A percentile compares a stretch with the other conserved stretches of the same genome.
These are phyloP conservation scores for Monilinia fructigena DNA, from an alignment of 2,329 filamentous ascomycete genomes.

Conservation along the genomic window DNA sequence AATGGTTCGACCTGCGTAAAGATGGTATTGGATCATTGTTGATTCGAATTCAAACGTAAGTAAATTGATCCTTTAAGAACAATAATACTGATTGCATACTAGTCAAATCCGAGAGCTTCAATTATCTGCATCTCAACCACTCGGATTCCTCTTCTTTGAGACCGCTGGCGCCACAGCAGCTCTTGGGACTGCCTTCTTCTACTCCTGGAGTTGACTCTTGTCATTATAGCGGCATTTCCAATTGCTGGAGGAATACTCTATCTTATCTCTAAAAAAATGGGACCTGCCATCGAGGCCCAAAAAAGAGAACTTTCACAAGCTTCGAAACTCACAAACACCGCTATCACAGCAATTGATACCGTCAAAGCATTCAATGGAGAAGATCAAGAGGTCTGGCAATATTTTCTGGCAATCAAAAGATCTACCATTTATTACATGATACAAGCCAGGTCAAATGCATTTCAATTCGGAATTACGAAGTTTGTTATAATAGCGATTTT, in stretches of 20 bases:
- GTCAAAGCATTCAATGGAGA: constrained; percentile 86
- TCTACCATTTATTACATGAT: constrained; percentile 63
- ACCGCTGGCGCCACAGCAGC: constrained; percentile 63
- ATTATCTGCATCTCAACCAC: constrained; percentile 72
- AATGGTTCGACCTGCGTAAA: constrained; percentile 75
- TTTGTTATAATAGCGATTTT: constrained; percentile 78
- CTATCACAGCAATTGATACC: constrained; percentile 73
- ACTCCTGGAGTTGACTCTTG: constrained; percentile 82
- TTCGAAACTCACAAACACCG: constrained; percentile 68
- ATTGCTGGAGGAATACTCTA: constrained; percentile 61
- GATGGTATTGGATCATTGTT: constrained; percentile 73
- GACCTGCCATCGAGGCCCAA: constrained; percentile 67
- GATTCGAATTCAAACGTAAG: constrained; percentile 71
- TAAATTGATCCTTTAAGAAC: constrained; percentile 16
- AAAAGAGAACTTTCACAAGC: constrained; percentile 65
- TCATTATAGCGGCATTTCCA: constrained; percentile 72
- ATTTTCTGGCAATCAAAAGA: constrained; percentile 54
- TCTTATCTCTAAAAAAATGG: constrained; percentile 59
- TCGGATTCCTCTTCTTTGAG: constrained; percentile 68
- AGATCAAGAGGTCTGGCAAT: constrained; percentile 65
- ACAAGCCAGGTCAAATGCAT: constrained; percentile 66
- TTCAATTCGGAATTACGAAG: constrained; percentile 71
- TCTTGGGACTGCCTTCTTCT: constrained; percentile 70
- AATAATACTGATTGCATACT: constrained; percentile 30
- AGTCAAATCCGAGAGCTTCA: constrained; percentile 85